Conservation (phyloP, 2,329 filamentous ascomycete species). For the Colletotrichum sojae region DNA sequence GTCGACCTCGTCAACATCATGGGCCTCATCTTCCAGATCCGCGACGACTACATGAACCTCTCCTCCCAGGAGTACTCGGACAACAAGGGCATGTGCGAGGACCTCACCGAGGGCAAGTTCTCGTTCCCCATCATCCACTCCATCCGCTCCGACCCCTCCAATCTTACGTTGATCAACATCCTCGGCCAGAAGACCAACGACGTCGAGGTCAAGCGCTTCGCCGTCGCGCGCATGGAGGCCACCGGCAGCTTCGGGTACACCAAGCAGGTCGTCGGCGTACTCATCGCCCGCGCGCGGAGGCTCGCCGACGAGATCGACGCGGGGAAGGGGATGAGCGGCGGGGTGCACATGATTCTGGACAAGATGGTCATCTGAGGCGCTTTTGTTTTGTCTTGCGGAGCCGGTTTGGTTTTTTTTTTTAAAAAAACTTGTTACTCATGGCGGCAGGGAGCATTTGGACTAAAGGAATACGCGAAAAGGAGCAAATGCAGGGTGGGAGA, state of each 20-base stretch:
- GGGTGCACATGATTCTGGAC: conserved; percentile 77
- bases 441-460: conserved; percentile 3
- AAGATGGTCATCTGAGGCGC: conserved; percentile 65
- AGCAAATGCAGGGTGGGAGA: too few species aligned
- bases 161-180: conserved; percentile 90
- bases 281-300: conserved; percentile 74
- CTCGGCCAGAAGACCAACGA: conserved; percentile 90
- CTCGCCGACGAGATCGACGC: conserved; percentile 76
- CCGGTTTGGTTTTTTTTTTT: neutral
- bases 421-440: too few species aligned
- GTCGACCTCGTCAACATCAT: conserved; percentile 88
- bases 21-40: conserved; percentile 90
- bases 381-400: neutral
- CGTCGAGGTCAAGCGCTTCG: conserved; percentile 91
- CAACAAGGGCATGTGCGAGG: conserved; percentile 95
- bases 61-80: conserved; percentile 80
- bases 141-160: conserved; percentile 81
- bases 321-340: conserved; percentile 67
- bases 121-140: conserved; percentile 96
- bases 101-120: conserved; percentile 97
- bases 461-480: neutral
- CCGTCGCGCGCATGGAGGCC: conserved; percentile 89
- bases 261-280: conserved; percentile 73
- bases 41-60: conserved; percentile 95
- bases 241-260: conserved; percentile 94